phyloP scores from a whole-genome alignment of 306 rosid genomes.

The Vigna nakashimae region DNA sequence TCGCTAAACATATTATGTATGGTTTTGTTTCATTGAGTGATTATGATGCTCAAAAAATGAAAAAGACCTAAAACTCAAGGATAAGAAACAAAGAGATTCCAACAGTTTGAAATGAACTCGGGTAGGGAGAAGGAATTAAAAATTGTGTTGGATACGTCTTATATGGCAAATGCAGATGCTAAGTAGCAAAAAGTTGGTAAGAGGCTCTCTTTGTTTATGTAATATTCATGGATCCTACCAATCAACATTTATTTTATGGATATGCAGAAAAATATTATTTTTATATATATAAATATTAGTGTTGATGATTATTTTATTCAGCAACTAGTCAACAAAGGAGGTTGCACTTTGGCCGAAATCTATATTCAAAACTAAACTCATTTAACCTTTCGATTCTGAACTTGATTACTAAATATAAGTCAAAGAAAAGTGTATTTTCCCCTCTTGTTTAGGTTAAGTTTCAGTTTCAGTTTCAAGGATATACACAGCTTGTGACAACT shows the following conservation, averaged over 20 bases:
- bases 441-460: background rate
- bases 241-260: background rate
- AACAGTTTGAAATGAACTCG: too few species aligned
- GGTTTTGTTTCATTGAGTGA: too few species aligned
- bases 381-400: background rate
- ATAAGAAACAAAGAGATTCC: too few species aligned
- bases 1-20: too few species aligned
- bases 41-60: too few species aligned
- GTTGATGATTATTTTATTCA: background rate
- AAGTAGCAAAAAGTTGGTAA: background rate
- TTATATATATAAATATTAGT: background rate
- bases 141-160: background rate
- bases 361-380: background rate
- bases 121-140: background rate
- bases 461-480: too few species aligned
- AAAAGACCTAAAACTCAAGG: too few species aligned
- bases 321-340: background rate
- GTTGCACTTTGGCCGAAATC: conserved; percentile 10
- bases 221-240: background rate
- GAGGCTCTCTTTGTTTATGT: background rate
- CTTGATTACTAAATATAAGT: background rate
- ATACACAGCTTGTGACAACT: too few species aligned
- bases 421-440: background rate
- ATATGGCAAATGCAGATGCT: background rate
- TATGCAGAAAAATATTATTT: background rate